Base-by-base conservation (phyloP, 495 filamentous ascomycete genomes). In the Cladorrhinum samala region DNA sequence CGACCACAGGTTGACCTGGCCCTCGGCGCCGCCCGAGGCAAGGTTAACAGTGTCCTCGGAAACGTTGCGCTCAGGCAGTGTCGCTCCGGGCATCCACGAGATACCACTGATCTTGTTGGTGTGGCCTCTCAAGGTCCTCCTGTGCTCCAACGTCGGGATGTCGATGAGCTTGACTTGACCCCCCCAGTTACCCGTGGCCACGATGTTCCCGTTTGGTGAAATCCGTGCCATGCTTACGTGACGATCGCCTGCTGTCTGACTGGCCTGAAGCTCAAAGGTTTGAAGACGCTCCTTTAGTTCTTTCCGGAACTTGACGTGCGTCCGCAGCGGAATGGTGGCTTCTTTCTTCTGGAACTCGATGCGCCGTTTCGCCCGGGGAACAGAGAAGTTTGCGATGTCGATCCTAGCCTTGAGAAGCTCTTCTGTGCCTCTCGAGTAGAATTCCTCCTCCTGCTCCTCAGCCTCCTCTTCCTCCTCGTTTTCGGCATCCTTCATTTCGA, bases 151-250 rank as follows among this genome's bases (percentile, higher is more conserved):
- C 52, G 85, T 86, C 1, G 91, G 91, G 3, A 95, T 85, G 41
- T 83, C 80, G 51, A 96, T 79, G 45, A 99, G 74, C 55, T 87
- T 90, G 40, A 99, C 85, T 14, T 86, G 84, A 27, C 93, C 93
- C 8, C 81, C 85, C 88, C 89, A 97, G 61, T 90, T 95, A 36
- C 93, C 93, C 8, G 87, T 88, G 2, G 93, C 93, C 42, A 97
- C 77, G 7, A 83, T 82, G 64, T 91, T 71, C 14, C 89, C 88
- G 59, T 88, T 85, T 2, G 94, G 93, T 11, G 92, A 85, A 68
- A 99, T 94, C 47, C 94, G 81, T 38, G 86, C 85, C 60, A 97
- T 91, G 66, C 88, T 88, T 27, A 97, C 82, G 9, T 92, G 89
- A 23, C 93, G 79, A 42, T 96, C 91, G 20, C 88, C 91, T 0